Base-by-base conservation (phyloP, 2,329 filamentous ascomycete species). In the Bipolaris gigantea region DNA sequence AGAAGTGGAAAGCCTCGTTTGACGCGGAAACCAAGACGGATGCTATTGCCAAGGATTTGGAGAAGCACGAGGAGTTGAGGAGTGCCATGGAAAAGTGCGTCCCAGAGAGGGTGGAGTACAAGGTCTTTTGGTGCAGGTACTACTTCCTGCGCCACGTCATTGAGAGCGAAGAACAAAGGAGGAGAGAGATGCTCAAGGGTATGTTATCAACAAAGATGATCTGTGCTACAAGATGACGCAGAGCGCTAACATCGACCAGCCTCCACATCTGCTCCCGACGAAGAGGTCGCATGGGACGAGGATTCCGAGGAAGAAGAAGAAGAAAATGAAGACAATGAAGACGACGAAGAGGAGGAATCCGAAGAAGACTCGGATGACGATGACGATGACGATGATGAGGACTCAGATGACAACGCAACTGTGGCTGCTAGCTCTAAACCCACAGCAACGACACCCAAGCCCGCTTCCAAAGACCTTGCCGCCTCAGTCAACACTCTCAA, bases 81-180 rank as follows among this genome's bases (percentile, higher is more conserved):
- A 77, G 82, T 23, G 92, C 92, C 0, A 97, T 99, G 93, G 94
- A 97, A 82, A 92, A 89, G 77, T 79, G 96, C 50, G 94, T 99
- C n/a, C 94, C 94, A 1, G 92, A 92, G 74, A 84, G 85, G 64
- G 90, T 97, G n/a, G 83, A 92, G 32, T 99, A 99, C 69, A 83
- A 80, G 48, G 84, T 89, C 48, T 99, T 99, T 73, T 99, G 94
- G 93, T 89, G 84, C 71, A 83, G 94, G 51, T 99, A 99, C 76
- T 97, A 97, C 74, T 99, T 96, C 79, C 78, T 97, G 59, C 83
- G 93, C 67, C 89, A 95, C 69, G 90, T 94, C 15, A 89, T 99
- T 59, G 93, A 97, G 78, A 92, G 89, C 23, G 92, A 96, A 53
- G 94, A 99, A 77, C 87, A 89, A 67, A 86, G 90, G 73, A 83